Evolutionary conservation across 176 grass and related monocot species (phyloP).

Genomic region (Zizania latifolia): DNA sequence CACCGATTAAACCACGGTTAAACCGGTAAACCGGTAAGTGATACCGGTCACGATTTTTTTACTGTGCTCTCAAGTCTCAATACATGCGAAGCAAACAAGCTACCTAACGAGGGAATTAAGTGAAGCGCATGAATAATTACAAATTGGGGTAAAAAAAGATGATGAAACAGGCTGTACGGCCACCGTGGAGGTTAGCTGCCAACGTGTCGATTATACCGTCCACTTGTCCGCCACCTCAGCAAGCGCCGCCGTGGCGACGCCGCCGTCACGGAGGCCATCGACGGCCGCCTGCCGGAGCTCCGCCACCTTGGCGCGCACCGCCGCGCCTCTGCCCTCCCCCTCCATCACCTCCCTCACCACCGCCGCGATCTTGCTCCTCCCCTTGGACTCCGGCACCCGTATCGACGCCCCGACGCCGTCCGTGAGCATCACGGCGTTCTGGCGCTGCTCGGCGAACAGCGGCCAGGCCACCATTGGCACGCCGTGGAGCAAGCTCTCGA

Average conservation of each 20-base stretch:
- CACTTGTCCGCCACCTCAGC: constrained; percentile 15
- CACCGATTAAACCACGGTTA: no score
- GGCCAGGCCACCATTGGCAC: constrained; percentile 69
- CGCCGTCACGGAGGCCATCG: constrained; percentile 13
- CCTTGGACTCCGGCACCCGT: background rate
- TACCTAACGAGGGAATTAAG: background rate
- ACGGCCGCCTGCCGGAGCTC: constrained; percentile 30
- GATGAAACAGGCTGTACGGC: background rate
- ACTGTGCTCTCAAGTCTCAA: no score
- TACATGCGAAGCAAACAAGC: background rate
- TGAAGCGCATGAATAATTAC: background rate
- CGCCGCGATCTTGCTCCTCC: constrained; percentile 22
- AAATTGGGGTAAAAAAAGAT: background rate
- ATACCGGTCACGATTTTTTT: no score
- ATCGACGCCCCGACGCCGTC: constrained; percentile 22
- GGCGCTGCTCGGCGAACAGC: constrained; percentile 46
- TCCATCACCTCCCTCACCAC: constrained; percentile 43
- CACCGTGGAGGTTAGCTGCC: background rate
- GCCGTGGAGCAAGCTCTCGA: constrained; percentile 41
- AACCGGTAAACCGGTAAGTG: no score
- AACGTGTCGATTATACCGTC: no score
- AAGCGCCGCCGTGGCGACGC: constrained; percentile 3
- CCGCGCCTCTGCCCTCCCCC: constrained; percentile 16
- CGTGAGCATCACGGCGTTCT: constrained; percentile 45
- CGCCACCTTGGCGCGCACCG: constrained; percentile 34